Evolutionary conservation across 495 filamentous ascomycete genomes (phyloP).

Genomic region (Penicillium dipodomyicola): DNA sequence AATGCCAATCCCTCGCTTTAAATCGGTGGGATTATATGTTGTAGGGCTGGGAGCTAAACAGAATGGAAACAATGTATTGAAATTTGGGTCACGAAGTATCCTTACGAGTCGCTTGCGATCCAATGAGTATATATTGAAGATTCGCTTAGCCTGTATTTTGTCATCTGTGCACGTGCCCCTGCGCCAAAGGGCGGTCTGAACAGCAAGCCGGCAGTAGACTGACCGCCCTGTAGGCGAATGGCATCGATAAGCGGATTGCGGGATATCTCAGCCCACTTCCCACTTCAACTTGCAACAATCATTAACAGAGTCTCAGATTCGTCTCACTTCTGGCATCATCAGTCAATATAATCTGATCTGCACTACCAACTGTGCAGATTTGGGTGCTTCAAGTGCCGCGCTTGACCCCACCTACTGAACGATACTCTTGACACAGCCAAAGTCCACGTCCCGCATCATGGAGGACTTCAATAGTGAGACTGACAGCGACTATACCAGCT

Average conservation of each 20-base stretch:
- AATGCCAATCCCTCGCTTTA: constrained; percentile 22
- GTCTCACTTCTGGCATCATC: background rate
- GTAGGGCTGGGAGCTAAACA: background rate
- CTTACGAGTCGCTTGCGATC: no score
- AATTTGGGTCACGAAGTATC: no score
- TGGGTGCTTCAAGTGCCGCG: constrained; percentile 30
- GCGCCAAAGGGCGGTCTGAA: constrained; percentile 2
- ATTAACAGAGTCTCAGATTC: background rate
- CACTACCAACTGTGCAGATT: constrained; percentile 26
- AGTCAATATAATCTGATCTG: background rate
- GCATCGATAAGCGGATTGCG: constrained; percentile 10
- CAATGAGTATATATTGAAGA: no score
- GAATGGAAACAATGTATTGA: background rate
- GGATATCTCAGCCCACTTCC: background rate
- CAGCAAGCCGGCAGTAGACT: background rate
- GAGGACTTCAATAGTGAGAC: constrained; percentile 97
- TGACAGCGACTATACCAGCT: constrained; percentile 98
- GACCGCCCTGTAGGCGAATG: constrained; percentile 11
- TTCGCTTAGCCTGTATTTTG: no score
- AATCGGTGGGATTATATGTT: background rate
- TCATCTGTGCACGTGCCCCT: background rate
- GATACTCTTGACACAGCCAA: constrained; percentile 2
- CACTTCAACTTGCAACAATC: background rate
- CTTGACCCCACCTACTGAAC: constrained; percentile 33
- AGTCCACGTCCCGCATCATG: constrained; percentile 50